phyloP scores from a whole-genome alignment of 176 grass and related monocot species.

The Sorghum bicolor region DNA sequence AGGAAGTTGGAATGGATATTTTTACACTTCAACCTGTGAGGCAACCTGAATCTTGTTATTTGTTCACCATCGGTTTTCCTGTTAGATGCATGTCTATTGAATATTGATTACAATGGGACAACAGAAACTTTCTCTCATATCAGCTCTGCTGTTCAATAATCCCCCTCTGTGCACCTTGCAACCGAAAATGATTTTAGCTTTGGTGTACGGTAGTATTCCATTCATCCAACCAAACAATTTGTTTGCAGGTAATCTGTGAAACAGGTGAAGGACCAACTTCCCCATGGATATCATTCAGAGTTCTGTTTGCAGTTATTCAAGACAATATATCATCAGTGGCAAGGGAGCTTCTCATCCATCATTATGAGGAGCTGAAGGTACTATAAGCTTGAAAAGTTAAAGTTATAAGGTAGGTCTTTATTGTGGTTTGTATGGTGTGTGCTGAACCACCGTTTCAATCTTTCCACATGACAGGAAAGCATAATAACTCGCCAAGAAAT shows the following conservation, averaged over 20 bases:
- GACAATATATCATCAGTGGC: conserved; percentile 46
- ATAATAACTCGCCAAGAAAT: conserved; percentile 66
- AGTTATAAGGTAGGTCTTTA: neutral
- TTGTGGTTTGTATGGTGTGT: neutral
- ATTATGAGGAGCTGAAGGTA: conserved; percentile 80
- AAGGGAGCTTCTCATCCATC: conserved; percentile 67
- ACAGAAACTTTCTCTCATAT: conserved; percentile 16
- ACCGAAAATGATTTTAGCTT: neutral
- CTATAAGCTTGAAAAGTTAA: conserved; percentile 6
- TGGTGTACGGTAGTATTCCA: conserved; percentile 19
- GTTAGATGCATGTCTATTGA: conserved; percentile 3
- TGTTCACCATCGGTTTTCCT: neutral
- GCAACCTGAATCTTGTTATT: conserved; percentile 16
- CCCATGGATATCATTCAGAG: conserved; percentile 66
- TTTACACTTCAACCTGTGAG: conserved; percentile 62
- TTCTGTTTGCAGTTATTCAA: conserved; percentile 62
- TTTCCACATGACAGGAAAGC: conserved; percentile 47
- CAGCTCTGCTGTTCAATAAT: neutral
- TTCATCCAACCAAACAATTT: conserved; percentile 32
- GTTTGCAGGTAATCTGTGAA: conserved; percentile 42
- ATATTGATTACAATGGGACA: neutral
- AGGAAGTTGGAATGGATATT: conserved; percentile 44
- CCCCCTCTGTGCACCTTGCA: conserved; percentile 13
- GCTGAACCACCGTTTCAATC: conserved; percentile 9
- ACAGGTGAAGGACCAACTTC: conserved; percentile 46